Conservation (phyloP, 1,139 yeast species). For the Arxiozyma telluris region DNA sequence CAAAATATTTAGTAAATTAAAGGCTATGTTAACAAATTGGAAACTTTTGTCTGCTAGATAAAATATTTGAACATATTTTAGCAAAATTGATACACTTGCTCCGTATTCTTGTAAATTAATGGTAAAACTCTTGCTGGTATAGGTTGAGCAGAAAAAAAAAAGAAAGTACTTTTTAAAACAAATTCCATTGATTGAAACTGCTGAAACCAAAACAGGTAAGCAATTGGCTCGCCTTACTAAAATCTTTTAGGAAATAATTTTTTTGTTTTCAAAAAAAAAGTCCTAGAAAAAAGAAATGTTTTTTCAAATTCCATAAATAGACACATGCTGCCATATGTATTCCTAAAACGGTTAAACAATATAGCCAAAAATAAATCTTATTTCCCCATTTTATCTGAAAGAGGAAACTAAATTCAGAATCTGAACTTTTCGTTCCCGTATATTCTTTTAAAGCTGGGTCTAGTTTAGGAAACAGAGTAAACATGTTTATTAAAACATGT, state of each 20-base stretch:
- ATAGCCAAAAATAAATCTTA: background rate
- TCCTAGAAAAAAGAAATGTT: background rate
- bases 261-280: no score
- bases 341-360: background rate
- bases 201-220: background rate
- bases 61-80: no score
- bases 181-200: background rate
- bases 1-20: no score
- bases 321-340: background rate
- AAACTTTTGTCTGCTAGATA: no score
- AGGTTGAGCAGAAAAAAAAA: background rate
- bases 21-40: no score
- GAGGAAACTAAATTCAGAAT: background rate
- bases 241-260: background rate
- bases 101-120: no score
- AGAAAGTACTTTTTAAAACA: no score
- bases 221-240: background rate
- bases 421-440: background rate
- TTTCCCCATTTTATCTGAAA: background rate
- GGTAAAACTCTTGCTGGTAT: background rate
- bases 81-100: no score
- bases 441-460: background rate
- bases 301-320: background rate
- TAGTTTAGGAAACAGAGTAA: background rate
- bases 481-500: background rate